These are phyloP conservation scores for Hortaea sp. DNA, from an alignment of 2,329 filamentous ascomycete species.

Conservation along the genomic window DNA sequence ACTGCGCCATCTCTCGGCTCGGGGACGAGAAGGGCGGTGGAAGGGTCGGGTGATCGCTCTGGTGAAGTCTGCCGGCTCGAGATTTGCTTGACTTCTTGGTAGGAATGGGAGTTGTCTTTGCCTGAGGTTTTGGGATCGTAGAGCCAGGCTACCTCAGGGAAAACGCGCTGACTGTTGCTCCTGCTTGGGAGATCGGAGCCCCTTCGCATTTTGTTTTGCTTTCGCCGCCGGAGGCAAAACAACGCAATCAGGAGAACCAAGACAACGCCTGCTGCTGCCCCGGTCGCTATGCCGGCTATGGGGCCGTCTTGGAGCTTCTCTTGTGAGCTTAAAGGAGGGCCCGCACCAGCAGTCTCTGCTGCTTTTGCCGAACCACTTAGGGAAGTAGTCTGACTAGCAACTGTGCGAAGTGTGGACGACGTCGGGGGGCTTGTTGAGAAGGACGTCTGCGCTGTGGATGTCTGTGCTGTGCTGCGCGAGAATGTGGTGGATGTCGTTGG, in stretches of 20 bases:
- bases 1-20: background rate
- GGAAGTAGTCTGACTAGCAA: background rate
- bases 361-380: no score
- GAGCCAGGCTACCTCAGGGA: constrained; percentile 10
- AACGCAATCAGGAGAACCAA: constrained; percentile 5
- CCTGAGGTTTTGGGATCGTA: constrained; percentile 8
- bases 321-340: background rate
- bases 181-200: constrained; percentile 2
- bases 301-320: constrained; percentile 9
- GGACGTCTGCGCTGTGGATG: background rate
- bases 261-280: constrained; percentile 8
- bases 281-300: constrained; percentile 11
- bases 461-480: background rate
- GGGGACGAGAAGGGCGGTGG: background rate
- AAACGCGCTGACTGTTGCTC: constrained; percentile 3
- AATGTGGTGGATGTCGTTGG: background rate
- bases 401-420: background rate
- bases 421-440: background rate
- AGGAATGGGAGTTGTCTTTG: background rate
- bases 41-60: background rate
- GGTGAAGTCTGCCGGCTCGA: background rate
- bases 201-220: constrained; percentile 1
- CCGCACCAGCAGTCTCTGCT: no score
- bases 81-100: background rate
- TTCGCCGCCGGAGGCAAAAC: constrained; percentile 7